phyloP scores from a whole-genome alignment of 176 grass and related monocot species.

The Leersia perrieri region DNA sequence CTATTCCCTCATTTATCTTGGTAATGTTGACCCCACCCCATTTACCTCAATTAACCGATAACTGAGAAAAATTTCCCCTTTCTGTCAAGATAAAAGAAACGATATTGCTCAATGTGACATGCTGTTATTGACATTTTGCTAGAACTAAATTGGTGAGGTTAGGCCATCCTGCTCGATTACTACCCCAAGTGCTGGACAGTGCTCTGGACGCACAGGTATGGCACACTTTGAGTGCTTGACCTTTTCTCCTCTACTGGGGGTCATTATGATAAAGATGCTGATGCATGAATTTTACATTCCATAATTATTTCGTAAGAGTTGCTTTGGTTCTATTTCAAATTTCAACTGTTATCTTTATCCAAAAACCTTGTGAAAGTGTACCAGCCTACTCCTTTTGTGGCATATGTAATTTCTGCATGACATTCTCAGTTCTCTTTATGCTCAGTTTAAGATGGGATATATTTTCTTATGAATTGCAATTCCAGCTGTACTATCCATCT shows the following conservation, averaged over 20 bases:
- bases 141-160: slow-evolving; percentile 92
- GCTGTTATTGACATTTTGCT: slow-evolving; percentile 30
- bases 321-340: not conserved
- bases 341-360: not conserved
- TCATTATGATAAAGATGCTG: not conserved
- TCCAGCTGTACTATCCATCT: not conserved
- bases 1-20: slow-evolving; percentile 7
- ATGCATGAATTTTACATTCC: not conserved
- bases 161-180: slow-evolving; percentile 94
- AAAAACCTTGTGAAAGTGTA: not conserved
- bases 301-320: not conserved
- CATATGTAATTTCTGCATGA: not conserved
- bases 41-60: slow-evolving; percentile 7
- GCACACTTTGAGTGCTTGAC: not conserved
- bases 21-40: slow-evolving; percentile 19
- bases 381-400: not conserved
- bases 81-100: not conserved
- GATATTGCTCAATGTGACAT: slow-evolving; percentile 5
- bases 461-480: not conserved
- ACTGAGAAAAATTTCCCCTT: not conserved
- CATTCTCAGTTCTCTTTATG: not conserved
- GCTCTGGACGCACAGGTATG: slow-evolving; percentile 93
- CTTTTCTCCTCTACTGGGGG: slow-evolving; percentile 23
- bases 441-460: slow-evolving; percentile 1
- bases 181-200: slow-evolving; percentile 89